These are phyloP conservation scores for Isabelozyma pseudorhagii DNA, from an alignment of 805 yeast species.

Conservation along the genomic window DNA sequence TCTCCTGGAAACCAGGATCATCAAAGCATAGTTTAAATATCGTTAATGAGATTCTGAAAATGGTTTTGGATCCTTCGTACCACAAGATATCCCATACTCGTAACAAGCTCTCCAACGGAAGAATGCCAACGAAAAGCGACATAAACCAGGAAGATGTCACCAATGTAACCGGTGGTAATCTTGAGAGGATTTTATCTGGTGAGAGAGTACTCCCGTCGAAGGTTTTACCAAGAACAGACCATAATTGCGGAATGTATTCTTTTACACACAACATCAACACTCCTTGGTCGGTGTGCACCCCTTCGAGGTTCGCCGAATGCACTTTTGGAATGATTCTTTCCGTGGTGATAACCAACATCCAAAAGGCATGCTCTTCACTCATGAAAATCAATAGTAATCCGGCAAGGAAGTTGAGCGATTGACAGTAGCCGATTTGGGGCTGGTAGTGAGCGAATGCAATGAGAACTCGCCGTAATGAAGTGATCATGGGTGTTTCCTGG, in stretches of 20 bases:
- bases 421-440: slow-evolving; percentile 94
- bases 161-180: slow-evolving; percentile 84
- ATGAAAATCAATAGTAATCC: slow-evolving; percentile 80
- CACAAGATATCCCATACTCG: slow-evolving; percentile 94
- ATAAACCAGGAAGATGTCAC: slow-evolving; percentile 98
- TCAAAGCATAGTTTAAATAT: slow-evolving; percentile 64
- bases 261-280: slow-evolving; percentile 82
- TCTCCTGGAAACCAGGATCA: slow-evolving; percentile 54
- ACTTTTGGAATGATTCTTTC: slow-evolving; percentile 85
- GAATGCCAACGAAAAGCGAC: slow-evolving; percentile 89
- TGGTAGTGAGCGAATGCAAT: slow-evolving; percentile 80
- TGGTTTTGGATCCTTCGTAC: slow-evolving; percentile 84
- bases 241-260: slow-evolving; percentile 79
- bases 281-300: slow-evolving; percentile 94
- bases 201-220: slow-evolving; percentile 38
- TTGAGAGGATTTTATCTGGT: slow-evolving; percentile 55
- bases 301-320: slow-evolving; percentile 86
- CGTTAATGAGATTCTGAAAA: slow-evolving; percentile 80
- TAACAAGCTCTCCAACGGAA: slow-evolving; percentile 85
- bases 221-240: slow-evolving; percentile 50
- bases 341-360: slow-evolving; percentile 93
- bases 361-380: slow-evolving; percentile 87
- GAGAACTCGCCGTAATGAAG: slow-evolving; percentile 74
- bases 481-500: slow-evolving; percentile 63
- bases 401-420: slow-evolving; percentile 87